Conservation (phyloP, 2,329 filamentous ascomycete species). For the Ophioceras dolichostomum region DNA sequence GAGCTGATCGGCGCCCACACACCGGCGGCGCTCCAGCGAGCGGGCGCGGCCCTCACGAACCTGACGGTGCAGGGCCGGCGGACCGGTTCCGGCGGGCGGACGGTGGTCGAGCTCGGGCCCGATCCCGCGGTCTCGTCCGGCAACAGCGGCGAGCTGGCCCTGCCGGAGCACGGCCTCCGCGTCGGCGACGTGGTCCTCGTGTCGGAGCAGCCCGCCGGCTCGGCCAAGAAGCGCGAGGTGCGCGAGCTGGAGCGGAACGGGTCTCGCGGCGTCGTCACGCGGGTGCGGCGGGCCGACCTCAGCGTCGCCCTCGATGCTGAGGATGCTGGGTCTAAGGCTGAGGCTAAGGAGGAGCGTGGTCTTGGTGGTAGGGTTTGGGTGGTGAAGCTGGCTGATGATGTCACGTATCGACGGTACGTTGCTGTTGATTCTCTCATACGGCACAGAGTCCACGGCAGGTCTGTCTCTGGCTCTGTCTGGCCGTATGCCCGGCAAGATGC, state of each 20-base stretch:
- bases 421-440: too few relatives aligned
- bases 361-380: conserved; percentile 44
- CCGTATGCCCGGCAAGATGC: too few relatives aligned
- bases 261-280: conserved; percentile 57
- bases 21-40: conserved; percentile 57
- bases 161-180: conserved; percentile 65
- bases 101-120: conserved; percentile 64
- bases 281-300: conserved; percentile 44
- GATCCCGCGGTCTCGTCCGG: conserved; percentile 41
- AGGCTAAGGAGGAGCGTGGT: conserved; percentile 9
- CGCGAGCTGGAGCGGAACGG: conserved; percentile 58
- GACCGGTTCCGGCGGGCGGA: conserved; percentile 85
- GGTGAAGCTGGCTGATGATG: conserved; percentile 56
- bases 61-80: conserved; percentile 63
- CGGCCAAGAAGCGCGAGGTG: conserved; percentile 60
- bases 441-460: too few relatives aligned
- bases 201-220: conserved; percentile 61
- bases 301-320: conserved; percentile 60
- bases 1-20: conserved; percentile 54
- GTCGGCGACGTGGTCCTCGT: conserved; percentile 69
- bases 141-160: conserved; percentile 22
- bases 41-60: conserved; percentile 69
- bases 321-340: conserved; percentile 23
- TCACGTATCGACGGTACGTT: conserved; percentile 46
- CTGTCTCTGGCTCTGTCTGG: too few relatives aligned